Conservation (phyloP, 495 filamentous ascomycete species). For the Aspergillus hancockii region DNA sequence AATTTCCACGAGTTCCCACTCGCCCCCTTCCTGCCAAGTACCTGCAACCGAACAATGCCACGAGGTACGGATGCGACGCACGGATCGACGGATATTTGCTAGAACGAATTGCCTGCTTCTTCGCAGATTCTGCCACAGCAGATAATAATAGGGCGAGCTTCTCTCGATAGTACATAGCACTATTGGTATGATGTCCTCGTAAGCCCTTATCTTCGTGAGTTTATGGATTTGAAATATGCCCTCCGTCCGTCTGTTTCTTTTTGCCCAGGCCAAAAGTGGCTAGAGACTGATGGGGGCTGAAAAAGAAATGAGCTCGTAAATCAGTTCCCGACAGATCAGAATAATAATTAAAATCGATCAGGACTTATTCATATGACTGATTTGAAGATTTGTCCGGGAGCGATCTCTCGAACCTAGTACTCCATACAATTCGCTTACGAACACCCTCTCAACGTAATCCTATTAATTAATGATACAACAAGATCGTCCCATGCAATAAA, state of each 20-base stretch:
- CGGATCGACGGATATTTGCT: constrained; percentile 22
- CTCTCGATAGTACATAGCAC: constrained; percentile 1
- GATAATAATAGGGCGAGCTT: background rate
- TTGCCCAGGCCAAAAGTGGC: background rate
- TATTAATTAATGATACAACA: background rate
- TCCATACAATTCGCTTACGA: background rate
- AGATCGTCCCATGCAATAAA: background rate
- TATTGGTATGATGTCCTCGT: background rate
- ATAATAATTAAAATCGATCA: constrained; percentile 1
- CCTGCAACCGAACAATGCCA: constrained; percentile 19
- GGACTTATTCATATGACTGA: background rate
- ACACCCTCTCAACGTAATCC: background rate
- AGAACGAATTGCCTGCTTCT: constrained; percentile 4
- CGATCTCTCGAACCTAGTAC: background rate
- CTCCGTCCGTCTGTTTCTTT: background rate
- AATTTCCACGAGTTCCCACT: constrained; percentile 6
- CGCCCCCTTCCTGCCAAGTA: constrained; percentile 8
- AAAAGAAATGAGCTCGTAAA: constrained; percentile 10
- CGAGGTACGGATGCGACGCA: constrained; percentile 21
- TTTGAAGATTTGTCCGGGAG: background rate
- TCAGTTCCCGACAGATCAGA: constrained; percentile 8
- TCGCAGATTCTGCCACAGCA: background rate
- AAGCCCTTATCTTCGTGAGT: background rate
- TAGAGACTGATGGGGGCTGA: background rate
- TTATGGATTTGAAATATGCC: background rate